A percentile compares a stretch with the other conserved stretches of the same genome.
These are phyloP conservation scores for Lachnellula willkommii DNA, from an alignment of 2,329 filamentous ascomycete species.

Conservation along the genomic window DNA sequence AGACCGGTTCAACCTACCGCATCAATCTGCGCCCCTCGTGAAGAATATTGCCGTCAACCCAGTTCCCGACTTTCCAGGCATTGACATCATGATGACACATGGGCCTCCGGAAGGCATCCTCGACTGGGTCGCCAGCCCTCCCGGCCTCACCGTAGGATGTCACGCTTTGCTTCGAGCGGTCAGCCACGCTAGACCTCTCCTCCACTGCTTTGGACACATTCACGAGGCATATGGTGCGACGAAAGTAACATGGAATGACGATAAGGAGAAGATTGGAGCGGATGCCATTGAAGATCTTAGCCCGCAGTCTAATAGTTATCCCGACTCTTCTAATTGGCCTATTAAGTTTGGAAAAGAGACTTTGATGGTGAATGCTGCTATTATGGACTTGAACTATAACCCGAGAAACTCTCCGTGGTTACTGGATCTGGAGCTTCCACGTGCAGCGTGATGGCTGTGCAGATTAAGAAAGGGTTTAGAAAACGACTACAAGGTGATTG, in stretches of 20 bases:
- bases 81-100: conserved; percentile 36
- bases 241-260: conserved; percentile 44
- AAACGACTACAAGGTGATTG: too few species aligned
- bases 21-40: neutral
- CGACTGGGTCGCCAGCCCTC: neutral
- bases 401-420: too few species aligned
- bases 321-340: conserved; percentile 28
- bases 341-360: conserved; percentile 42
- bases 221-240: conserved; percentile 55
- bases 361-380: conserved; percentile 56
- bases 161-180: conserved; percentile 42
- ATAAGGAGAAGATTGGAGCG: conserved; percentile 28
- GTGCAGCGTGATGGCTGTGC: too few species aligned
- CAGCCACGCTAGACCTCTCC: conserved; percentile 36
- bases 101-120: conserved; percentile 33
- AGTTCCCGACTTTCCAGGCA: conserved; percentile 9
- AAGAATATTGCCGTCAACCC: conserved; percentile 10
- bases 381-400: conserved; percentile 24
- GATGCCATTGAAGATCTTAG: conserved; percentile 26
- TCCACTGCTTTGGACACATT: conserved; percentile 56
- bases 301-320: conserved; percentile 37
- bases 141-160: conserved; percentile 38
- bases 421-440: too few species aligned
- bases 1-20: conserved; percentile 16
- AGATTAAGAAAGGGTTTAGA: too few species aligned